Percentiles rank a stretch among this genome's conserved stretches.
phyloP scores from a whole-genome alignment of 495 filamentous ascomycete species.

The Xylaria acuta region DNA sequence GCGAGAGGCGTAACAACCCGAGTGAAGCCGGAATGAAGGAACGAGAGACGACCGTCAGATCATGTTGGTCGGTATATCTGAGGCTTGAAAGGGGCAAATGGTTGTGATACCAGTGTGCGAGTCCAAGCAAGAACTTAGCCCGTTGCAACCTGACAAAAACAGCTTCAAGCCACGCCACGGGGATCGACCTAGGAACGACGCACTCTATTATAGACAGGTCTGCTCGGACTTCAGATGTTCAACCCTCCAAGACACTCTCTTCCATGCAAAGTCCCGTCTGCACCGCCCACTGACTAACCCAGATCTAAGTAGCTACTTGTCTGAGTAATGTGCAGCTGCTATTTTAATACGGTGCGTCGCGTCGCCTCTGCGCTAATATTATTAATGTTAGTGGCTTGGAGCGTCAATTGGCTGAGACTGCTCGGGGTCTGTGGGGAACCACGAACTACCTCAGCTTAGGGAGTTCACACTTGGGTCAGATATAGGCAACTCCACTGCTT shows the following conservation, averaged over 20 bases:
- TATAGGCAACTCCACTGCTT: neutral
- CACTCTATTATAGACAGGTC: slow-evolving; percentile 6
- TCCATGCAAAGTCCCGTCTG: slow-evolving; percentile 15
- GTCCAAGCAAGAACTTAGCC: neutral
- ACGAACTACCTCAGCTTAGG: neutral
- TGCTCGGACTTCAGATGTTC: neutral
- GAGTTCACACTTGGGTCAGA: neutral
- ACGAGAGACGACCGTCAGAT: neutral
- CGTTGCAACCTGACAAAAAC: neutral
- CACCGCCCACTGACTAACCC: slow-evolving; percentile 23
- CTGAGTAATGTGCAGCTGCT: slow-evolving; percentile 11
- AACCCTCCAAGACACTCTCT: neutral
- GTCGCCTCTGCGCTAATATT: slow-evolving; percentile 13
- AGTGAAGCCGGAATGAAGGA: neutral
- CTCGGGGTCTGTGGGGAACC: slow-evolving; percentile 10
- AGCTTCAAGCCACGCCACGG: neutral
- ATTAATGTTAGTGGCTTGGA: neutral
- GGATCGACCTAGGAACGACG: slow-evolving; percentile 1
- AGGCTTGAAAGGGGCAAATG: slow-evolving; percentile 12
- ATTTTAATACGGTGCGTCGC: slow-evolving; percentile 1
- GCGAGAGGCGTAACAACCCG: slow-evolving; percentile 8
- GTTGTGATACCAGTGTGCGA: neutral
- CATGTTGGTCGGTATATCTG: neutral
- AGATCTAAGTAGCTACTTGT: neutral
- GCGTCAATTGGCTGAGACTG: slow-evolving; percentile 8